A percentile compares a stretch with the other conserved stretches of the same genome.
phyloP scores from a whole-genome alignment of 176 grass and related monocot genomes.

The Zoysia japonica region DNA sequence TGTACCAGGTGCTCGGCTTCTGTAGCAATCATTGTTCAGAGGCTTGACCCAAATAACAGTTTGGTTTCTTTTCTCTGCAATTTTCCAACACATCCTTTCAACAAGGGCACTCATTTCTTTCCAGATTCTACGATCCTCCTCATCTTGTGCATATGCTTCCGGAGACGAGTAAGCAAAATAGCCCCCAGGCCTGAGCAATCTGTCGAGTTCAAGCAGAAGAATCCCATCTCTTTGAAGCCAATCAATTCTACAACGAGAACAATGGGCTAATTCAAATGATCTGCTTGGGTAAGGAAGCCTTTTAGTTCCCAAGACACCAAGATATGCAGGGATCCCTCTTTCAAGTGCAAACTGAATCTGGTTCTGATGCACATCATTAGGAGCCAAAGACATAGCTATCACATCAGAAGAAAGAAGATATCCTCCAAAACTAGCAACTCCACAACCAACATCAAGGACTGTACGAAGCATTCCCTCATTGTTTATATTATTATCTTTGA shows the following conservation, averaged over 20 bases:
- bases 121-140: conserved; percentile 94
- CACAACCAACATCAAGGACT: conserved; percentile 97
- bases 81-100: conserved; percentile 97
- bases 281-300: conserved; percentile 93
- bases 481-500: conserved; percentile 84
- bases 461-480: conserved; percentile 88
- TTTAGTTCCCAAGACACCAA: conserved; percentile 96
- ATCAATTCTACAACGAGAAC: conserved; percentile 95
- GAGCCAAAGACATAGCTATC: conserved; percentile 94
- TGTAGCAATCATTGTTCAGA: conserved; percentile 95
- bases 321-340: conserved; percentile 96
- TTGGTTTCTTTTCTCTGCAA: conserved; percentile 91
- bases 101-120: conserved; percentile 93
- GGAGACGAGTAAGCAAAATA: conserved; percentile 99
- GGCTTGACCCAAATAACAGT: conserved; percentile 99
- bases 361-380: conserved; percentile 99
- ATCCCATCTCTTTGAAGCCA: conserved; percentile 98
- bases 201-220: conserved; percentile 92
- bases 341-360: conserved; percentile 99
- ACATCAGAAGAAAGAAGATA: conserved; percentile 94
- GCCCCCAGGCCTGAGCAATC: conserved; percentile 92
- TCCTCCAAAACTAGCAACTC: conserved; percentile 95
- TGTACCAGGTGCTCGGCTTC: conserved; percentile 64
- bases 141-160: conserved; percentile 97
- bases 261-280: conserved; percentile 98